Percentiles rank a stretch among this genome's conserved stretches.
These are phyloP conservation scores for Akanthomyces muscarius DNA, from an alignment of 2,329 filamentous ascomycete species.

Conservation along the genomic window DNA sequence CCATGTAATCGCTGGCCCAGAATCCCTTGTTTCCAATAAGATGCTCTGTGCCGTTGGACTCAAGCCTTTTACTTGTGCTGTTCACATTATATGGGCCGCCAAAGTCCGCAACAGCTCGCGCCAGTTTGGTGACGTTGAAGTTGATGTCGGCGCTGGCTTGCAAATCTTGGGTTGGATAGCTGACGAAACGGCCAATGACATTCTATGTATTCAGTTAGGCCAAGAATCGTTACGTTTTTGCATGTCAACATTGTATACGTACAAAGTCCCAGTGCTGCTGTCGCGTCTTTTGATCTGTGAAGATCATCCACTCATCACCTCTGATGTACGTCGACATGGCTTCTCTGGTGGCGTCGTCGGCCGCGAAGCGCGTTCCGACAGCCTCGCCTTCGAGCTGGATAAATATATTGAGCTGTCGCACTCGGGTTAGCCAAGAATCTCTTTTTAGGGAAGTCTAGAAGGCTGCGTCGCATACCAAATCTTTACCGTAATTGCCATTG, in stretches of 20 bases:
- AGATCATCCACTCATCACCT: slow-evolving; percentile 26
- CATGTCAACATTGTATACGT: not conserved
- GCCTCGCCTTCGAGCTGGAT: slow-evolving; percentile 23
- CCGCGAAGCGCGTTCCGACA: slow-evolving; percentile 24
- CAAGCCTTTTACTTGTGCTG: slow-evolving; percentile 19
- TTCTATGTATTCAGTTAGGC: slow-evolving; percentile 18
- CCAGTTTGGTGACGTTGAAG: slow-evolving; percentile 24
- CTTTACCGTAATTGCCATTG: slow-evolving; percentile 26
- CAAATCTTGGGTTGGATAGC: slow-evolving; percentile 22
- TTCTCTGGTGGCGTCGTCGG: slow-evolving; percentile 18
- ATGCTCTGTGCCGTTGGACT: slow-evolving; percentile 23
- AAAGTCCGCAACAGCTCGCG: slow-evolving; percentile 21
- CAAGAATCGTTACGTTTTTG: not conserved
- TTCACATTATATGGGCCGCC: slow-evolving; percentile 18
- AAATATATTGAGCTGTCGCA: slow-evolving; percentile 23
- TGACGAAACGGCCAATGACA: slow-evolving; percentile 23
- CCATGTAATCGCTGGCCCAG: slow-evolving; percentile 26
- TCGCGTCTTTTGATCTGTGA: slow-evolving; percentile 19
- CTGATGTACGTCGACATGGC: slow-evolving; percentile 22
- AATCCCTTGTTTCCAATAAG: slow-evolving; percentile 24
- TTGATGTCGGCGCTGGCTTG: slow-evolving; percentile 25
- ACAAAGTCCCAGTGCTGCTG: slow-evolving; percentile 24
- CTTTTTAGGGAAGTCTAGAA: not conserved
- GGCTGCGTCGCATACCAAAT: slow-evolving; percentile 18
- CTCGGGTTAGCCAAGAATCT: not conserved